These are phyloP conservation scores for Neurospora hispaniola DNA, from an alignment of 495 filamentous ascomycete species.

Conservation along the genomic window DNA sequence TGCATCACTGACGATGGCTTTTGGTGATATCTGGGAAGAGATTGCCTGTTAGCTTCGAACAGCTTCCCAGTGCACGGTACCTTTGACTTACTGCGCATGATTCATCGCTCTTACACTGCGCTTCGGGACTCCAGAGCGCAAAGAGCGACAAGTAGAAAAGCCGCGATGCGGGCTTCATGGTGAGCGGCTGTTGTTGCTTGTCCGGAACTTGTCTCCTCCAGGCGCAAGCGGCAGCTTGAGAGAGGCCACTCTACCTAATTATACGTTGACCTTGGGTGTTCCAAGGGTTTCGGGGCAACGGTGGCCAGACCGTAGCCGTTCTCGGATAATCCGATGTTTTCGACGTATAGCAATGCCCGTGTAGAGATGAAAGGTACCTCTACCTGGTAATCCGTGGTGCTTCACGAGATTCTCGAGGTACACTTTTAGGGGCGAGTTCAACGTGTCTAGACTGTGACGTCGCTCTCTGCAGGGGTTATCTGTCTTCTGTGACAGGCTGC, in stretches of 20 bases:
- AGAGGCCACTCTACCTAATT: background rate
- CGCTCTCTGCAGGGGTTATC: background rate
- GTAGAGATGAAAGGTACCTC: background rate
- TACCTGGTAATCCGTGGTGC: background rate
- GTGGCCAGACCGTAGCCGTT: background rate
- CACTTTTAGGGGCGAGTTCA: background rate
- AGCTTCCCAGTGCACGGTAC: background rate
- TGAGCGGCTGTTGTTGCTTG: slow-evolving; percentile 3
- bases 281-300: background rate
- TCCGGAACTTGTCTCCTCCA: background rate
- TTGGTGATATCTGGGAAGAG: slow-evolving; percentile 39
- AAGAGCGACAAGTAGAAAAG: slow-evolving; percentile 71
- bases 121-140: slow-evolving; percentile 50
- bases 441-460: background rate
- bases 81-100: slow-evolving; percentile 36
- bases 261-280: background rate
- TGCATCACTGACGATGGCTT: slow-evolving; percentile 65
- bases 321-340: background rate
- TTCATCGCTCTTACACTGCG: slow-evolving; percentile 23
- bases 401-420: background rate
- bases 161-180: slow-evolving; percentile 57
- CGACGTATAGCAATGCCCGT: background rate
- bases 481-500: background rate
- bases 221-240: background rate
- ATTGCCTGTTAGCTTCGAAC: slow-evolving; percentile 20